phyloP scores from a whole-genome alignment of 1,284 basidiomycete genomes.

The Neolentinus lepideus region DNA sequence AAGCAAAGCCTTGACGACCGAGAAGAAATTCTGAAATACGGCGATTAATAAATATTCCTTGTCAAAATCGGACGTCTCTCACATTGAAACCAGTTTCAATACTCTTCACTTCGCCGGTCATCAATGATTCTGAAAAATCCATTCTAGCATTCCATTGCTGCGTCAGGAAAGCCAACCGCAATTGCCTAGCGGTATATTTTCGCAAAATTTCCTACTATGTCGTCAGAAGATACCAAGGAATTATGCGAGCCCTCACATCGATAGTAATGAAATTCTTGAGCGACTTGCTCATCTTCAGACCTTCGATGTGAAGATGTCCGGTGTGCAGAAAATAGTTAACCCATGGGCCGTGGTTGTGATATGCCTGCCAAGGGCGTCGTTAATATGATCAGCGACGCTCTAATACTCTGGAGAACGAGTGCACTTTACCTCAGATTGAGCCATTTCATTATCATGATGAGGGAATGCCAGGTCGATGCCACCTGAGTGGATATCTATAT shows the following conservation, averaged over 20 bases:
- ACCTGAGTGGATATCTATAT: conserved; percentile 98
- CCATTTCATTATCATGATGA: conserved; percentile 99
- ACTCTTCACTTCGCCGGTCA: conserved; percentile 84
- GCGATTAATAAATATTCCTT: conserved; percentile 1
- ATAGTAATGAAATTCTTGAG: conserved; percentile 99
- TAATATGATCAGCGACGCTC: neutral
- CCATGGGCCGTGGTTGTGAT: conserved; percentile 90
- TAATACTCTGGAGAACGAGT: neutral
- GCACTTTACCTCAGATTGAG: conserved; percentile 81
- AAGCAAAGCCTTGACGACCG: conserved; percentile 74
- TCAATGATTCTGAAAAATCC: conserved; percentile 90
- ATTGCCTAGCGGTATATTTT: conserved; percentile 81
- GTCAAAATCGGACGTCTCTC: conserved; percentile 18
- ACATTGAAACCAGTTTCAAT: conserved; percentile 89
- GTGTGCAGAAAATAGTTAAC: conserved; percentile 99
- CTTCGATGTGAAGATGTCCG: conserved; percentile 97
- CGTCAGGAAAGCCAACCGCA: conserved; percentile 91
- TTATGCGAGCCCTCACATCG: conserved; percentile 53
- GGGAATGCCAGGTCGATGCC: conserved; percentile 97
- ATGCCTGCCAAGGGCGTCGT: conserved; percentile 63
- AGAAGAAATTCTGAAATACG: conserved; percentile 84
- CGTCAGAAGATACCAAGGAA: conserved; percentile 8
- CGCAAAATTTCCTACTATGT: conserved; percentile 76
- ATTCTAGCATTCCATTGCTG: conserved; percentile 91
- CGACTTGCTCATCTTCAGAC: conserved; percentile 99